Conservation (phyloP, 169 alveolate species). For the Babesia caballi region DNA sequence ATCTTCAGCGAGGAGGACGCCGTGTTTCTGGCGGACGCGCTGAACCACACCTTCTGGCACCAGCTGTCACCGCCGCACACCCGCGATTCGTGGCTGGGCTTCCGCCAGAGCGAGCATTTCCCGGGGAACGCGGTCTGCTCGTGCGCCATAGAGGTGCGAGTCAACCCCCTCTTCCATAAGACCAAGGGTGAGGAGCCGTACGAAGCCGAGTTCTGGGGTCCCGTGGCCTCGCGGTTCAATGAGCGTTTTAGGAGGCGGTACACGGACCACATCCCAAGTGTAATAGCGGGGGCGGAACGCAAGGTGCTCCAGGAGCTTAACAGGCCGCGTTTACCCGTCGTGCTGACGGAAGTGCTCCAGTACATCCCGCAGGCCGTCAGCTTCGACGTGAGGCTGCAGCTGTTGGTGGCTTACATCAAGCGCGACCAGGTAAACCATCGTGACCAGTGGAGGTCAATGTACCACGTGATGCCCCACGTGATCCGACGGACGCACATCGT, state of each 20-base stretch:
- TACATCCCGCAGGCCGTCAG: constrained; percentile 51
- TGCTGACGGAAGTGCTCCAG: not conserved
- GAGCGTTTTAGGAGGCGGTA: constrained; percentile 32
- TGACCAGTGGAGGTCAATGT: too few species aligned
- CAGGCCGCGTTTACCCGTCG: too few species aligned
- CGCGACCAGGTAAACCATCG: too few species aligned
- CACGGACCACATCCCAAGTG: not conserved
- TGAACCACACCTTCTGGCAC: constrained; percentile 45
- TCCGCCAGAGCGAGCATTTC: not conserved
- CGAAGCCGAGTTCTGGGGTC: constrained; percentile 20
- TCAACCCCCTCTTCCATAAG: not conserved
- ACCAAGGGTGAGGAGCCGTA: not conserved
- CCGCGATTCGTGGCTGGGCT: not conserved
- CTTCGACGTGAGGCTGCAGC: constrained; percentile 42
- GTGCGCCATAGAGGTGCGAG: constrained; percentile 45
- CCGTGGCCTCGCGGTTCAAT: constrained; percentile 17
- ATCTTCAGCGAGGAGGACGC: constrained; percentile 50
- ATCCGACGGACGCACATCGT: constrained; percentile 75
- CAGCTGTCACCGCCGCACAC: not conserved
- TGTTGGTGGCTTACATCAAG: constrained; percentile 22
- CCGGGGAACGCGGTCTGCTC: constrained; percentile 40
- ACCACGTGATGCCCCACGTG: constrained; percentile 46
- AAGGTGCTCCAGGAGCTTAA: constrained; percentile 4
- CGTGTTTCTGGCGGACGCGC: constrained; percentile 24
- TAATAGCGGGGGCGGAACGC: constrained; percentile 43